These are phyloP conservation scores for Candida methanosorbosa DNA, from an alignment of 805 yeast species.

Conservation along the genomic window DNA sequence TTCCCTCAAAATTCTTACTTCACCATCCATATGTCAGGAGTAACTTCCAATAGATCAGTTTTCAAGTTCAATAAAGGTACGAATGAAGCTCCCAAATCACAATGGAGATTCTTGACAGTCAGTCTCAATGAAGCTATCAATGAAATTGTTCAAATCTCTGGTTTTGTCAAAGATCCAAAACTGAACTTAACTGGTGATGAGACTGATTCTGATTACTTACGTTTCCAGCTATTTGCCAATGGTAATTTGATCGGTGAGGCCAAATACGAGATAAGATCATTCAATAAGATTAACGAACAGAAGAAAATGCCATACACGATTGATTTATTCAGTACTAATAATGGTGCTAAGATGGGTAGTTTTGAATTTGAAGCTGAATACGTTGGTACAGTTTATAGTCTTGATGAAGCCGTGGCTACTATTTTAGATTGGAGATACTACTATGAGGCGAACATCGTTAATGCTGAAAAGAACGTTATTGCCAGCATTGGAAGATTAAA, in stretches of 20 bases:
- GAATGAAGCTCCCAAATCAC: constrained; percentile 39
- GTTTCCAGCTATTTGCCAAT: constrained; percentile 50
- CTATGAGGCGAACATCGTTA: constrained; percentile 32
- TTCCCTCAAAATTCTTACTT: constrained; percentile 30
- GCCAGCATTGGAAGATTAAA: constrained; percentile 40
- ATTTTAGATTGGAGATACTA: constrained; percentile 45
- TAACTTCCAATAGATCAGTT: constrained; percentile 40
- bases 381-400: constrained; percentile 59
- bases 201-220: constrained; percentile 44
- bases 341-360: constrained; percentile 33
- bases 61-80: constrained; percentile 60
- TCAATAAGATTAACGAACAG: constrained; percentile 24
- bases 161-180: constrained; percentile 37
- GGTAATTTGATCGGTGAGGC: constrained; percentile 57
- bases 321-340: constrained; percentile 31
- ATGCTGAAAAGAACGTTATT: constrained; percentile 33
- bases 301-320: constrained; percentile 32
- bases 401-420: constrained; percentile 44
- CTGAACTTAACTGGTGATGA: no score
- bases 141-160: constrained; percentile 58
- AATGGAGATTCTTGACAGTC: constrained; percentile 71
- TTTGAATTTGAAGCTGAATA: constrained; percentile 52
- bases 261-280: constrained; percentile 30
- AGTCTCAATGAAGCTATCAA: constrained; percentile 64
- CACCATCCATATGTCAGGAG: constrained; percentile 46